These are phyloP conservation scores for Beauveria bassiana DNA, from an alignment of 2,329 filamentous ascomycete species.

Conservation along the genomic window DNA sequence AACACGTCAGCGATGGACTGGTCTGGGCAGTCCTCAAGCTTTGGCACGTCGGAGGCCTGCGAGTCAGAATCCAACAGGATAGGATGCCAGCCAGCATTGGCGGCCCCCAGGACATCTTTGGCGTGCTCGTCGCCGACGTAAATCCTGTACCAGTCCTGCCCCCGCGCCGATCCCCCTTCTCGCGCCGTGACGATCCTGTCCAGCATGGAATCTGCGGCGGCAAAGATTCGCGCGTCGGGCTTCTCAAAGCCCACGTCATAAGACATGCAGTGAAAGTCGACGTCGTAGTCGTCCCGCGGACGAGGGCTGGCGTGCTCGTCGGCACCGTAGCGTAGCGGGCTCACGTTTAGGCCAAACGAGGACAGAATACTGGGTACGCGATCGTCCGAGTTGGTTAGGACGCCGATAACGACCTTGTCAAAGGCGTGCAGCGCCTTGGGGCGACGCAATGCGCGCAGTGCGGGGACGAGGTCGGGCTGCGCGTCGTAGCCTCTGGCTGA, in stretches of 20 bases:
- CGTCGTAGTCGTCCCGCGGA: conserved; percentile 18
- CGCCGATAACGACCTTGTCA: conserved; percentile 39
- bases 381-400: conserved; percentile 57
- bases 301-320: not conserved
- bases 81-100: conserved; percentile 18
- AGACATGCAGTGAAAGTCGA: conserved; percentile 54
- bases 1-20: conserved; percentile 12
- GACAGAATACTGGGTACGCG: conserved; percentile 46
- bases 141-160: conserved; percentile 30
- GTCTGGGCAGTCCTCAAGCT: conserved; percentile 11
- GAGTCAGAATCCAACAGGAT: conserved; percentile 16
- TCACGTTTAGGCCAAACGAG: conserved; percentile 44
- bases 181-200: conserved; percentile 19
- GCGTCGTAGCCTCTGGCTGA: conserved; percentile 44
- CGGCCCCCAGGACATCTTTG: conserved; percentile 43
- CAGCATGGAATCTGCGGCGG: conserved; percentile 41
- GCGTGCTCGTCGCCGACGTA: conserved; percentile 47
- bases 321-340: conserved; percentile 25
- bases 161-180: conserved; percentile 8
- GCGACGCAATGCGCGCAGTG: conserved; percentile 34
- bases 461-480: conserved; percentile 35
- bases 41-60: not conserved
- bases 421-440: conserved; percentile 18
- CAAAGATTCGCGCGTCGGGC: conserved; percentile 48
- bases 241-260: conserved; percentile 57